Evolutionary conservation across 345 rosid genomes (phyloP).

Genomic region (Pelargonium nanum): DNA sequence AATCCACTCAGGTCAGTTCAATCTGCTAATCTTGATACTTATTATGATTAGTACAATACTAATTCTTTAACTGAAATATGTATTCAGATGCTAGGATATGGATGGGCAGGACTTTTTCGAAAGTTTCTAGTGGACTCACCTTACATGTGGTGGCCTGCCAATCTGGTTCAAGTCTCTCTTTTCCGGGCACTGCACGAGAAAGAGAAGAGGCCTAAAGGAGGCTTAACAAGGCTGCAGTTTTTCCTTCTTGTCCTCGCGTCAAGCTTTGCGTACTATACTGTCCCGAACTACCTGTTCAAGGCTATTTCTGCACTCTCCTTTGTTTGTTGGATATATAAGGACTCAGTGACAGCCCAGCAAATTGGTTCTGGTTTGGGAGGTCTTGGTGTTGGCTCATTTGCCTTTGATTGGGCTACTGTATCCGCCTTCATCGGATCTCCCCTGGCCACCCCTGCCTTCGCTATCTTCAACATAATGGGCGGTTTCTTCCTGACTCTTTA

Average conservation of each 20-base stretch:
- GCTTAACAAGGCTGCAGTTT: slow-evolving; percentile 40
- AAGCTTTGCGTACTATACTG: slow-evolving; percentile 38
- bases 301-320: slow-evolving; percentile 33
- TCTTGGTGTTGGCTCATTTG: slow-evolving; percentile 34
- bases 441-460: slow-evolving; percentile 26
- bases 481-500: slow-evolving; percentile 21
- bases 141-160: slow-evolving; percentile 41
- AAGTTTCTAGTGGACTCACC: slow-evolving; percentile 39
- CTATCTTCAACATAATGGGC: slow-evolving; percentile 18
- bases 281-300: slow-evolving; percentile 37
- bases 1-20: slow-evolving; percentile 32
- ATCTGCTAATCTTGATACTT: too few relatives aligned
- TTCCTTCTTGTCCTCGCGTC: slow-evolving; percentile 34
- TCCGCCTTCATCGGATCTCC: slow-evolving; percentile 30
- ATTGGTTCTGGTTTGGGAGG: slow-evolving; percentile 31
- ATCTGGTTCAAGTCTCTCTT: slow-evolving; percentile 46
- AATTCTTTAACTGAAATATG: neutral
- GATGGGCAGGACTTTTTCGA: slow-evolving; percentile 36
- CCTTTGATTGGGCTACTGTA: slow-evolving; percentile 32
- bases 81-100: slow-evolving; percentile 28
- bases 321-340: slow-evolving; percentile 38
- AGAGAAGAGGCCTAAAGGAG: slow-evolving; percentile 34
- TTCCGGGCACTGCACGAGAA: slow-evolving; percentile 44
- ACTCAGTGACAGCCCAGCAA: slow-evolving; percentile 34
- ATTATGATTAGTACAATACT: too few relatives aligned